Evolutionary conservation across 2,329 filamentous ascomycete species (phyloP).

Genomic region (Fusarium longipes): DNA sequence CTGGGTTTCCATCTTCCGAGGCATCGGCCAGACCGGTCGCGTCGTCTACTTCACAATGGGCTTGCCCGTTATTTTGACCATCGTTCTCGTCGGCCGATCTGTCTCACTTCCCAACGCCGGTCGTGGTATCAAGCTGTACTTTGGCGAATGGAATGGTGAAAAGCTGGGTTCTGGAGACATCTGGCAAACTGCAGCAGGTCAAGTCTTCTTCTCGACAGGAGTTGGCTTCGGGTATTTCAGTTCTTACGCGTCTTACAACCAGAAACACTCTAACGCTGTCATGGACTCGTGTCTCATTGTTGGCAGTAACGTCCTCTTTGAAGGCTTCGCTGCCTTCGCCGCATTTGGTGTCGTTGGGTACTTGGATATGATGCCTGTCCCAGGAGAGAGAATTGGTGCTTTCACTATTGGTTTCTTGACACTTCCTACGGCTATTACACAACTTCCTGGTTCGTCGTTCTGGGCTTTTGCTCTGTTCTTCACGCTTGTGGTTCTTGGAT

Average conservation of each 20-base stretch:
- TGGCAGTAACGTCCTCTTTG: constrained; percentile 66
- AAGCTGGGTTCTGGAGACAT: constrained; percentile 63
- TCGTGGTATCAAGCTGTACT: constrained; percentile 62
- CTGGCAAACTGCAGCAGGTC: constrained; percentile 70
- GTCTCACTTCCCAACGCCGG: constrained; percentile 65
- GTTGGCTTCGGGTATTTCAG: constrained; percentile 70
- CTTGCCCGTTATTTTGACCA: constrained; percentile 65
- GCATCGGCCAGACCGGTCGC: constrained; percentile 67
- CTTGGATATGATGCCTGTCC: constrained; percentile 52
- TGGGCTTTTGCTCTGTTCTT: constrained; percentile 70
- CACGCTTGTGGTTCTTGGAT: constrained; percentile 67
- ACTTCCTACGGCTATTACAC: constrained; percentile 64
- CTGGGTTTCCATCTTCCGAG: constrained; percentile 69
- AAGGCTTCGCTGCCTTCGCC: constrained; percentile 62
- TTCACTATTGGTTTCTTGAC: constrained; percentile 70
- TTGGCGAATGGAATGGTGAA: constrained; percentile 59
- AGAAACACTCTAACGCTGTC: constrained; percentile 68
- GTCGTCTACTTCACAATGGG: constrained; percentile 73
- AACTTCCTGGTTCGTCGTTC: constrained; percentile 68
- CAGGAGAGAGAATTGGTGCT: constrained; percentile 59
- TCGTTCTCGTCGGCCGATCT: constrained; percentile 66
- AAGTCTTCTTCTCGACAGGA: constrained; percentile 70
- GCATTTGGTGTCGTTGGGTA: constrained; percentile 67
- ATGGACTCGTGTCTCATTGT: constrained; percentile 68
- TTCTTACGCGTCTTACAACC: constrained; percentile 68